A percentile compares a stretch with the other conserved stretches of the same genome.
phyloP scores from a whole-genome alignment of 2,329 filamentous ascomycete species.

The Sclerotinia subarctica region DNA sequence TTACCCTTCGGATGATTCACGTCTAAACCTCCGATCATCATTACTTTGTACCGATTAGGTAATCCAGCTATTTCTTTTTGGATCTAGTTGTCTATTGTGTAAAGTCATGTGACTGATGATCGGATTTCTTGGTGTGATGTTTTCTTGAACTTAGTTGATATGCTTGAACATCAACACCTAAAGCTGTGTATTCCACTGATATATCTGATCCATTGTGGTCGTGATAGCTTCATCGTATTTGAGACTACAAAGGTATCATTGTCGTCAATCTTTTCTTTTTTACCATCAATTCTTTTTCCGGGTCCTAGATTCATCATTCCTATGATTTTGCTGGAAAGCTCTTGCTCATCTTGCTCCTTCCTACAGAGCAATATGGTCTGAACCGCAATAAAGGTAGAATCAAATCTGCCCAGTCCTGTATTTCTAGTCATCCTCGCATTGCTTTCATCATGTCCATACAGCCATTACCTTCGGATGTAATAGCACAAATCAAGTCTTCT shows the following conservation, averaged over 20 bases:
- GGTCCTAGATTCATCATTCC: neutral
- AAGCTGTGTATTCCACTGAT: neutral
- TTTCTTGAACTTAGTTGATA: neutral
- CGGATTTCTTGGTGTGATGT: neutral
- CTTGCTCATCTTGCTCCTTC: constrained; percentile 11
- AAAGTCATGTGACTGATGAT: neutral
- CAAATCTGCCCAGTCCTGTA: neutral
- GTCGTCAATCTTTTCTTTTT: neutral
- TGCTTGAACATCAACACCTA: neutral
- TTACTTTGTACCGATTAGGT: no score
- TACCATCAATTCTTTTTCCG: neutral
- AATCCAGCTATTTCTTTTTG: neutral
- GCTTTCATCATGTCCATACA: constrained; percentile 53
- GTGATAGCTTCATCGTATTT: neutral
- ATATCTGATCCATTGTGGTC: neutral
- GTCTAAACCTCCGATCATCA: constrained; percentile 2
- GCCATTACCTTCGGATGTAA: constrained; percentile 66
- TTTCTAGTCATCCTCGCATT: neutral
- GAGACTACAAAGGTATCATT: neutral
- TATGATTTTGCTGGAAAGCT: constrained; percentile 10
- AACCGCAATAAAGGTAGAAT: neutral
- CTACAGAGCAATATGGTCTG: neutral
- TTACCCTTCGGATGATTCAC: constrained; percentile 1
- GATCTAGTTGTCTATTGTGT: neutral
- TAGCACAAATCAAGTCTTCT: constrained; percentile 81